Base-by-base conservation (phyloP, 169 alveolate genomes). In the Plasmodium ovale region DNA sequence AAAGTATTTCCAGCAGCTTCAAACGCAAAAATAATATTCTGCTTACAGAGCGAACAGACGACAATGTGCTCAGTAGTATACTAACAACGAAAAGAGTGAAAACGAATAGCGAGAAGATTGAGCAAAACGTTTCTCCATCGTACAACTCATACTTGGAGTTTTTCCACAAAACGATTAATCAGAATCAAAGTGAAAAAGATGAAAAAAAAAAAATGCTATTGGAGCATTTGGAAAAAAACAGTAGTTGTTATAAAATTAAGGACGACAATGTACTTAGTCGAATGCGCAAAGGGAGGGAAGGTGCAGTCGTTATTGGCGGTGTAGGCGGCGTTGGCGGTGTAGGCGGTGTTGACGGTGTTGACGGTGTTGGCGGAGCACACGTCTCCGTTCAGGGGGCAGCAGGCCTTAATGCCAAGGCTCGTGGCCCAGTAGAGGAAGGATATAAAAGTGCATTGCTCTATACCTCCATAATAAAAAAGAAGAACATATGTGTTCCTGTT, bases 21-120 rank as follows among this genome's bases (percentile, higher is more conserved):
- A 79, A 79, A 79, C 89, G 89, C 27, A 79, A 65, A 70, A 65
- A 79, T 39, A 79, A 79, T 25, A 79, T 79, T 35, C 65, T 79
- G 65, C 39, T 79, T 5, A 42, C 72, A 0, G 89, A 79, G 1
- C 62, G 65, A 49, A 27, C 73, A 33, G 82, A 79, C 6, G 70
- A 79, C 21, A 65, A 25, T 51, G 25, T 79, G 31, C 19, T 79
- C 37, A 79, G 51, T 29, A 67, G 49, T 56, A 79, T 79, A 33
- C 7, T 79, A 19, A 49, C 89, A 9, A 39, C 70, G 16, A 79
- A 79, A 58, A 79, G 58, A 47, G 51, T 69, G 37, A 79, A 79
- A 51, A 65, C 21, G 31, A 67, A 79, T 37, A 5, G 31, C 7
- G 56, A 59, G n/a, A 33, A 53, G 23, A 70, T 27, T 0, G 53